A percentile compares a stretch with the other conserved stretches of the same genome.
These are phyloP conservation scores for Paraphoma chrysanthemicola DNA, from an alignment of 2,329 filamentous ascomycete species.

Conservation along the genomic window DNA sequence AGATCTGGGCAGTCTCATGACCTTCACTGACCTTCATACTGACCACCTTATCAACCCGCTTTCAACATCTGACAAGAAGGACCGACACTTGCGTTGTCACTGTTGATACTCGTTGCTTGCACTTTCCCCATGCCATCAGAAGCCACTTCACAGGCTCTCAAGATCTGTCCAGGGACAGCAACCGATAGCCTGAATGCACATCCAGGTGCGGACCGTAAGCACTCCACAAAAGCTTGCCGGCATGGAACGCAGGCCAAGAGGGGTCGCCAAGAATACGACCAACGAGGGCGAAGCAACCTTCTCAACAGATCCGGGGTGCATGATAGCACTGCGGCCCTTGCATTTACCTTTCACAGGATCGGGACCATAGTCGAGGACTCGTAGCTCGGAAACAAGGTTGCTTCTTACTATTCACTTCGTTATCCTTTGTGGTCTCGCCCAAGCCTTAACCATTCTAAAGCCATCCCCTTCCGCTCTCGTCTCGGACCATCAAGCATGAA, in stretches of 20 bases:
- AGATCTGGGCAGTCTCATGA: neutral
- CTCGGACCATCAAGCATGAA: too few relatives aligned
- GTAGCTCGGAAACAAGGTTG: too few relatives aligned
- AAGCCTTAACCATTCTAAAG: too few relatives aligned
- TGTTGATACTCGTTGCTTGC: too few relatives aligned
- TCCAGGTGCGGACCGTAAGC: neutral
- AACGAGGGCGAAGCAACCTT: slow-evolving; percentile 4
- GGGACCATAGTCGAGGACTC: neutral
- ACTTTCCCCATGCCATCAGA: too few relatives aligned
- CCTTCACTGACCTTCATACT: too few relatives aligned
- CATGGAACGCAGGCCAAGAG: neutral
- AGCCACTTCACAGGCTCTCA: neutral
- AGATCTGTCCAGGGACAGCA: slow-evolving; percentile 5
- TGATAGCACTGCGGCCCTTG: slow-evolving; percentile 14
- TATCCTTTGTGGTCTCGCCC: too few relatives aligned
- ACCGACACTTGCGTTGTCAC: too few relatives aligned
- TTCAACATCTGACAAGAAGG: too few relatives aligned
- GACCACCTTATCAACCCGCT: too few relatives aligned
- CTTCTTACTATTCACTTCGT: too few relatives aligned
- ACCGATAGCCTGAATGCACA: slow-evolving; percentile 9
- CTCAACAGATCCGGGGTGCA: slow-evolving; percentile 29
- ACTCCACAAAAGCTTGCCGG: slow-evolving; percentile 7
- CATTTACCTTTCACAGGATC: slow-evolving; percentile 7
- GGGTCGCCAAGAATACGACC: slow-evolving; percentile 5
- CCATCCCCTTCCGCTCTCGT: too few relatives aligned